Percentiles rank a stretch among this genome's conserved stretches.
phyloP scores from a whole-genome alignment of 2,329 filamentous ascomycete species.

The Coniochaeta pulveracea region DNA sequence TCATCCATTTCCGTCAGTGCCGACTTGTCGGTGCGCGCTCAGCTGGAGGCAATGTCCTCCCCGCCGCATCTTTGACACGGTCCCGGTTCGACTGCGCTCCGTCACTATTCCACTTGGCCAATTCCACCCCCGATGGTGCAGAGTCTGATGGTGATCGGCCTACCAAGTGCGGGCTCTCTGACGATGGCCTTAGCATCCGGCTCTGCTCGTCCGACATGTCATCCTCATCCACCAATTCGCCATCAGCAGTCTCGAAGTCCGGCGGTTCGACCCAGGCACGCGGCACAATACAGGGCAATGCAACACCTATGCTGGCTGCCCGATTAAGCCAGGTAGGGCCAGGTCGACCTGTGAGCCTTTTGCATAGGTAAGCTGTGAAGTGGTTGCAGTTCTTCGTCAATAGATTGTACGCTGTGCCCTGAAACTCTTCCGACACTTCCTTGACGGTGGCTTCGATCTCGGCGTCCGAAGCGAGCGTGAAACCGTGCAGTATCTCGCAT shows the following conservation, averaged over 20 bases:
- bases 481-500: conserved; percentile 66
- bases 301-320: conserved; percentile 72
- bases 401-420: conserved; percentile 68
- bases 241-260: conserved; percentile 62
- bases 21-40: too few relatives aligned
- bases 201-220: conserved; percentile 42
- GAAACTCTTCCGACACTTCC: conserved; percentile 58
- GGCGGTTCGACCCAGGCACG: conserved; percentile 73
- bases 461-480: conserved; percentile 55
- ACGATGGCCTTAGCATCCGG: conserved; percentile 41
- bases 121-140: too few relatives aligned
- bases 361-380: conserved; percentile 68
- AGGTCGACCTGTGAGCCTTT: conserved; percentile 57
- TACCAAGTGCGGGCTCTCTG: conserved; percentile 13
- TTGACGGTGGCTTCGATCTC: conserved; percentile 64
- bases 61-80: too few relatives aligned
- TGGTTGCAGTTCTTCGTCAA: conserved; percentile 83
- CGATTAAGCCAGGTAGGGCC: conserved; percentile 72
- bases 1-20: too few relatives aligned
- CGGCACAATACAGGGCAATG: conserved; percentile 72
- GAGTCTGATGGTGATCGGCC: too few relatives aligned
- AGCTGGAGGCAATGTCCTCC: too few relatives aligned
- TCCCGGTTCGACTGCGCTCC: too few relatives aligned
- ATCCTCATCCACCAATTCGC: conserved; percentile 52
- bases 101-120: too few relatives aligned